Percentiles rank a stretch among this genome's conserved stretches.
Evolutionary conservation across 345 rosid genomes (phyloP).

Genomic region (Angophora floribunda): DNA sequence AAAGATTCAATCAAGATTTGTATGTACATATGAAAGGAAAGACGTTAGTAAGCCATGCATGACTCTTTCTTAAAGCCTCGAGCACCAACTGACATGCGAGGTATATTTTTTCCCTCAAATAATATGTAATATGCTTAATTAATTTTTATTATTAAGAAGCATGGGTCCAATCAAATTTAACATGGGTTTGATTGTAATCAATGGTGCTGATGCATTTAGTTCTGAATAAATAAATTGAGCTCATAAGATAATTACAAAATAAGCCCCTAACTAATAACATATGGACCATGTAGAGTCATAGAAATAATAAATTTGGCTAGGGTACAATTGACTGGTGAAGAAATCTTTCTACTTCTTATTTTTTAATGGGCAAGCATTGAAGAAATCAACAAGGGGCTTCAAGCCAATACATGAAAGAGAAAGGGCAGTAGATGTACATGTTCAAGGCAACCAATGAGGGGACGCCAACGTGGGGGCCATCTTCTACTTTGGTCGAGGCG

Average conservation of each 20-base stretch:
- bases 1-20: neutral
- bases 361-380: neutral
- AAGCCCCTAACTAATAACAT: neutral
- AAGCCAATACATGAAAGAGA: neutral
- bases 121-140: neutral
- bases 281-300: neutral
- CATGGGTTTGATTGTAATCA: neutral
- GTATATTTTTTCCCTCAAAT: neutral
- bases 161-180: neutral
- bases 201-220: neutral
- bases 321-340: neutral
- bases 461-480: constrained; percentile 7
- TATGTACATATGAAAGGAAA: neutral
- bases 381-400: neutral
- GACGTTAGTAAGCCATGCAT: neutral
- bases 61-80: neutral
- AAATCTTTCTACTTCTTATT: neutral
- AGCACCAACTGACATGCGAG: neutral
- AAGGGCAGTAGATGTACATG: neutral
- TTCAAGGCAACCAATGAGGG: constrained; percentile 12
- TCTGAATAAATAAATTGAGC: neutral
- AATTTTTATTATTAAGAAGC: neutral
- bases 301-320: neutral
- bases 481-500: neutral
- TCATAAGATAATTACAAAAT: neutral